Evolutionary conservation across 306 rosid genomes (phyloP), one percentile per base, ranked within the genome.

Genomic region (Medicago lupulina): DNA sequence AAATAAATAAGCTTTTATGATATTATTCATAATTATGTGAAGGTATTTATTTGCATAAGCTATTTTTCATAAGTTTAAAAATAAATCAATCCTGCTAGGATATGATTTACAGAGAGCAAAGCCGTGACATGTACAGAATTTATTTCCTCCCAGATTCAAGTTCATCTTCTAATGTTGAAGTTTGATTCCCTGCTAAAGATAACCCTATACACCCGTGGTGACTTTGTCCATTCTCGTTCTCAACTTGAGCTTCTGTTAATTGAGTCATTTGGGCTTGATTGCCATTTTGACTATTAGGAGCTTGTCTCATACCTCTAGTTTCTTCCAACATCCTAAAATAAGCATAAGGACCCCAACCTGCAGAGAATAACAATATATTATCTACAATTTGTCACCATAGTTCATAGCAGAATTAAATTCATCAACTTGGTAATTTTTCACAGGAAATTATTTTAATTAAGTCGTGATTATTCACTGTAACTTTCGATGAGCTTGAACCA

Each of bases 291-390:
- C 61, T 66, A 78, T 61, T 77, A 74, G 76, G 41, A 54, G 39
- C 68, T 41, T 78, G 84, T 49, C 82, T 62, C 55, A 53, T 65
- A 5, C 72, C 53, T 57, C 78, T 54, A 0, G 85, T 75, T 59
- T 83, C 89, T 82, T 89, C 96, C 83, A 89, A 55, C 85, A 58
- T 81, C 74, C 70, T 80, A 50, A 91, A 91, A 83, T 87, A 91
- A 25, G 98, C 96, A 76, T 93, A 91, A 17, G 98, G 97, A 36
- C 97, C 98, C 97, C 97, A 90, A 1, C 98, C 97, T 93, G 87
- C 78, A 84, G 19, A 74, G 41, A 21, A 66, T 64, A 76, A 44
- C 78, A 76, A 76, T 9, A 19, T 16, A 53, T 21, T 21, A 21
- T 21, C 23, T 21, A 21, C 23, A 21, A 28, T 4, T 57, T 58